Evolutionary conservation across 176 grass and related monocot species (phyloP), one percentile per base, ranked within the genome.

Genomic region (Eragrostis curvula): DNA sequence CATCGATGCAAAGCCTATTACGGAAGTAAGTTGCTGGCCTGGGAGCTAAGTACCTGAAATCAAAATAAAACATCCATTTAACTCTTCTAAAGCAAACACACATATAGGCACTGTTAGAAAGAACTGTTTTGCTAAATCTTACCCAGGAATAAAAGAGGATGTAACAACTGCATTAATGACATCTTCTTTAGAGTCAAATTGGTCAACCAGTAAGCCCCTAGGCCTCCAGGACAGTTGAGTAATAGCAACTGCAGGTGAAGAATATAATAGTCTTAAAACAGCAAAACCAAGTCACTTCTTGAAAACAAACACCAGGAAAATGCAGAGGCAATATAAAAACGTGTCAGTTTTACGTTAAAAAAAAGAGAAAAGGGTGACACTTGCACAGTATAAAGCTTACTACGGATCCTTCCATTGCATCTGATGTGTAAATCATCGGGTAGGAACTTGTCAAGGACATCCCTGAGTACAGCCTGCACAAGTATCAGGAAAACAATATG

Each of bases 101-200:
- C 32, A 74, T 25, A 78, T 16, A 66, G 20, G 18, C 5, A 58
- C 2, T 46, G 15, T 57, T 72, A 62, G 12, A 23, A 56, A 77
- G 27, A 83, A 72, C 36, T 79, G 32, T 1, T 23, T 64, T 61
- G 46, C 42, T 29, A 24, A 51, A 87, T 72, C 47, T 71, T 93
- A 95, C 92, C 96, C 90, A 85, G 92, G 96, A 93, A 98, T 98
- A 86, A 98, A 98, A 25, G 96, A 98, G 58, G 96, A 98, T 28
- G 96, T 95, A 84, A 98, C 80, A 32, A 98, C 71, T 79, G 96
- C 96, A 90, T 86, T 84, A 74, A 98, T 91, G 9, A 95, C 85
- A 83, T 98, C 96, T 86, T 98, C 90, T 78, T 98, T 98, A 12
- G 96, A 98, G 68, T 93, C 87, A 79, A 98, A 98, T 88, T 98